phyloP scores from a whole-genome alignment of 2,329 filamentous ascomycete genomes.

The Didymellaceae sp. region DNA sequence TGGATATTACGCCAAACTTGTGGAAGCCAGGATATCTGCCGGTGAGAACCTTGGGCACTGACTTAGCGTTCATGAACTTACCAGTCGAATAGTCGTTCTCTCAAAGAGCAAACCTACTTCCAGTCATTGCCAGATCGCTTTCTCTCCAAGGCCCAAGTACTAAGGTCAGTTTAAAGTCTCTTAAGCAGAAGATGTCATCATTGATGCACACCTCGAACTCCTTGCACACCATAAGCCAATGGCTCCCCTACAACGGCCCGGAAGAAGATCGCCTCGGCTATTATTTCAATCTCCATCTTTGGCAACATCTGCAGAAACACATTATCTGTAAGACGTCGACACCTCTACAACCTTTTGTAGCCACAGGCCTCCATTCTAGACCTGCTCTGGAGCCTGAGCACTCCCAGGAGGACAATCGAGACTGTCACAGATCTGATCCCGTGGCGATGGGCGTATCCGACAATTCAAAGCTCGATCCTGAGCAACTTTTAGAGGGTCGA shows the following conservation, averaged over 20 bases:
- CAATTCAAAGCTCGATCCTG: too few species aligned
- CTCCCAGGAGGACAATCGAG: not conserved
- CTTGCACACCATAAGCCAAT: not conserved
- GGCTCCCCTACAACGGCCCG: too few species aligned
- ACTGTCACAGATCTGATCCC: not conserved
- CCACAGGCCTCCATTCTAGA: not conserved
- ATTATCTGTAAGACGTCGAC: conserved; percentile 12
- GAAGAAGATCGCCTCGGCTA: not conserved
- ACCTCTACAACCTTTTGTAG: conserved; percentile 18
- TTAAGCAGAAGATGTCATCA: conserved; percentile 25
- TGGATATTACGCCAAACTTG: conserved; percentile 48
- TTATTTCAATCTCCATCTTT: conserved; percentile 14
- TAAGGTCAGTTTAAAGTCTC: conserved; percentile 18
- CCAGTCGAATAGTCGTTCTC: conserved; percentile 33
- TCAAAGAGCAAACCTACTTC: conserved; percentile 46
- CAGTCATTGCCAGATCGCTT: conserved; percentile 49
- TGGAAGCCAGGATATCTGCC: conserved; percentile 49
- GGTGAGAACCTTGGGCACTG: conserved; percentile 25
- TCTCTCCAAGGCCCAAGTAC: conserved; percentile 7
- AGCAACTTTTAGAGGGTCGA: too few species aligned
- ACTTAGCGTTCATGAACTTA: not conserved
- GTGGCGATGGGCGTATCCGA: too few species aligned
- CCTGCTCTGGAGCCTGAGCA: not conserved
- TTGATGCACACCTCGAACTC: not conserved
- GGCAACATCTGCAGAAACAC: conserved; percentile 24